These are phyloP conservation scores for Phaeomoniella chlamydospora DNA, from an alignment of 2,329 filamentous ascomycete genomes.

Conservation along the genomic window DNA sequence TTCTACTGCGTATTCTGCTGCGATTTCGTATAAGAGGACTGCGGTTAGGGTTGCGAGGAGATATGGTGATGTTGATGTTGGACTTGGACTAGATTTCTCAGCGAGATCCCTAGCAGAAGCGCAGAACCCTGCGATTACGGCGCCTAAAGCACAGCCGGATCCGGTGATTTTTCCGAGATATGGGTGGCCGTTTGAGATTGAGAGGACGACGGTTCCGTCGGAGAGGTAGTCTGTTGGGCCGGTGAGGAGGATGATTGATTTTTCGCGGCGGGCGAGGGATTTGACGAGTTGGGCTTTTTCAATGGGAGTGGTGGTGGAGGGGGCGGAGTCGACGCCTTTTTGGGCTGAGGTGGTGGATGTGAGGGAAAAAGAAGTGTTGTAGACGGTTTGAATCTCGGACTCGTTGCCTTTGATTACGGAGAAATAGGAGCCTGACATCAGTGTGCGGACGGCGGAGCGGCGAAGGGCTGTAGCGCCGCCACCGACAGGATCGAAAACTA, in stretches of 20 bases:
- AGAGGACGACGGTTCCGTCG: slow-evolving; percentile 54
- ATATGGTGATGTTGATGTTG: slow-evolving; percentile 18
- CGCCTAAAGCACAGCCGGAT: slow-evolving; percentile 78
- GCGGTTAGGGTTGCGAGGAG: slow-evolving; percentile 61
- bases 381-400: slow-evolving; percentile 65
- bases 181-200: slow-evolving; percentile 63
- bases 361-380: slow-evolving; percentile 29
- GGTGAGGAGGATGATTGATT: slow-evolving; percentile 68
- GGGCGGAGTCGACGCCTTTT: slow-evolving; percentile 74
- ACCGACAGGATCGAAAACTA: slow-evolving; percentile 81
- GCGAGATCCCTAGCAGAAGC: slow-evolving; percentile 45
- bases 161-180: slow-evolving; percentile 30
- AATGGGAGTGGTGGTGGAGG: slow-evolving; percentile 34
- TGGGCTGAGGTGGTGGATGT: slow-evolving; percentile 23
- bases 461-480: slow-evolving; percentile 70
- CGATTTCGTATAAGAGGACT: slow-evolving; percentile 63
- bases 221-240: slow-evolving; percentile 64
- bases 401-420: slow-evolving; percentile 91
- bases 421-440: slow-evolving; percentile 63
- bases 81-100: not conserved
- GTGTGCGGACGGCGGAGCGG: slow-evolving; percentile 51
- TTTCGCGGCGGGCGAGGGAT: slow-evolving; percentile 51
- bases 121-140: slow-evolving; percentile 61
- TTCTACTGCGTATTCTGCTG: slow-evolving; percentile 50
- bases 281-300: slow-evolving; percentile 51